These are phyloP conservation scores for Corynascus novoguineensis DNA, from an alignment of 495 filamentous ascomycete species.

Conservation along the genomic window DNA sequence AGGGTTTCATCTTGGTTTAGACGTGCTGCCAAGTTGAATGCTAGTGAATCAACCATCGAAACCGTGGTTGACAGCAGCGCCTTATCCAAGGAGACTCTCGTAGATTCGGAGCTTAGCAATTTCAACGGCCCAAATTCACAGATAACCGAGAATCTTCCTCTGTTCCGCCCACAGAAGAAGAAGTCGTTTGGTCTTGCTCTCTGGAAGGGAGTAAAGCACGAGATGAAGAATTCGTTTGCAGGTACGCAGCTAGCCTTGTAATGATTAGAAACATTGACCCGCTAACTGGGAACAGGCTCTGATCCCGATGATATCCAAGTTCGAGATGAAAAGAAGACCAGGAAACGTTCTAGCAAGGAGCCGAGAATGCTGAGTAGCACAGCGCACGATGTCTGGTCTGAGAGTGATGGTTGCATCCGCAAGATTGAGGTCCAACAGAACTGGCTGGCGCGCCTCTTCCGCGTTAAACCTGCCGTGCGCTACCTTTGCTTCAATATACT, in stretches of 20 bases:
- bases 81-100: neutral
- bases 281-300: slow-evolving; percentile 1
- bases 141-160: neutral
- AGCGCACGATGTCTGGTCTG: slow-evolving; percentile 18
- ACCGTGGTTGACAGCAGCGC: slow-evolving; percentile 15
- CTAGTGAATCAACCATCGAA: slow-evolving; percentile 20
- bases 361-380: slow-evolving; percentile 9
- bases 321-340: slow-evolving; percentile 13
- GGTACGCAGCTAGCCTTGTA: slow-evolving; percentile 23
- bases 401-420: slow-evolving; percentile 27
- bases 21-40: slow-evolving; percentile 43
- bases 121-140: slow-evolving; percentile 10
- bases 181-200: slow-evolving; percentile 43
- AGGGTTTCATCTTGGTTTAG: slow-evolving; percentile 67
- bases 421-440: slow-evolving; percentile 60
- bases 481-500: slow-evolving; percentile 68
- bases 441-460: slow-evolving; percentile 82
- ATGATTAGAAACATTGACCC: neutral
- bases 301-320: slow-evolving; percentile 12
- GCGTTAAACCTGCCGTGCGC: slow-evolving; percentile 74
- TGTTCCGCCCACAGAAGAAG: slow-evolving; percentile 33
- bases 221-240: slow-evolving; percentile 32
- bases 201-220: slow-evolving; percentile 41
- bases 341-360: neutral
- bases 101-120: slow-evolving; percentile 3